Evolutionary conservation across 306 rosid species (phyloP).

Genomic region (Trifolium dubium): DNA sequence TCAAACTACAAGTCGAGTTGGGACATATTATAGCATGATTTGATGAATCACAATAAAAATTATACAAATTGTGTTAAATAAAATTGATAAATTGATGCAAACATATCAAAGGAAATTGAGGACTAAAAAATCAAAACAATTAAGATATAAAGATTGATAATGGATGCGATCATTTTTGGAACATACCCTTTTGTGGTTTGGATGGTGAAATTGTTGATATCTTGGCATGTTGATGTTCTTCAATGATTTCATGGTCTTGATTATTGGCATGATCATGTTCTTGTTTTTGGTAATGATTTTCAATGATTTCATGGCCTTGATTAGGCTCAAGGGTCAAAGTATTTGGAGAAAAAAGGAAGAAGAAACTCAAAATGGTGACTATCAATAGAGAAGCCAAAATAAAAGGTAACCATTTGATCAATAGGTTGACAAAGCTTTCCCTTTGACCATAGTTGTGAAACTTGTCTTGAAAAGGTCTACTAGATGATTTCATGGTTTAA

Average conservation of each 20-base stretch:
- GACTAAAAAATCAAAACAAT: conserved; percentile 3
- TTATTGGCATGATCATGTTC: conserved; percentile 31
- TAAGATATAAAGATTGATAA: neutral
- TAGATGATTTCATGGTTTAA: conserved; percentile 50
- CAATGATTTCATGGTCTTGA: conserved; percentile 33
- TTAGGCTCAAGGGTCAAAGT: conserved; percentile 44
- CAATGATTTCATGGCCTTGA: conserved; percentile 34
- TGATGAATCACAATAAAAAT: neutral
- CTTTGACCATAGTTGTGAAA: conserved; percentile 40
- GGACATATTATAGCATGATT: neutral
- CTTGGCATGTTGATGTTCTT: conserved; percentile 30
- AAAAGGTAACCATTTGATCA: conserved; percentile 50
- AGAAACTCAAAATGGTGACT: conserved; percentile 54
- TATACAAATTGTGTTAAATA: neutral
- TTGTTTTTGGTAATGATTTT: conserved; percentile 23
- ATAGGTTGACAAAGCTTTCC: conserved; percentile 49
- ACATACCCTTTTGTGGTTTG: conserved; percentile 55
- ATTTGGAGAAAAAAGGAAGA: conserved; percentile 56
- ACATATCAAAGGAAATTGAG: conserved; percentile 14
- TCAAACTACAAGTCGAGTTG: neutral
- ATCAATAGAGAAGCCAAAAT: conserved; percentile 51
- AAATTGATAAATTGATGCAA: neutral
- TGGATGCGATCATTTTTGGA: neutral
- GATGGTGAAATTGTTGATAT: conserved; percentile 23
- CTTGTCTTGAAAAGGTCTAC: conserved; percentile 9